phyloP scores from a whole-genome alignment of 345 rosid species.

The Lumnitzera racemosa region DNA sequence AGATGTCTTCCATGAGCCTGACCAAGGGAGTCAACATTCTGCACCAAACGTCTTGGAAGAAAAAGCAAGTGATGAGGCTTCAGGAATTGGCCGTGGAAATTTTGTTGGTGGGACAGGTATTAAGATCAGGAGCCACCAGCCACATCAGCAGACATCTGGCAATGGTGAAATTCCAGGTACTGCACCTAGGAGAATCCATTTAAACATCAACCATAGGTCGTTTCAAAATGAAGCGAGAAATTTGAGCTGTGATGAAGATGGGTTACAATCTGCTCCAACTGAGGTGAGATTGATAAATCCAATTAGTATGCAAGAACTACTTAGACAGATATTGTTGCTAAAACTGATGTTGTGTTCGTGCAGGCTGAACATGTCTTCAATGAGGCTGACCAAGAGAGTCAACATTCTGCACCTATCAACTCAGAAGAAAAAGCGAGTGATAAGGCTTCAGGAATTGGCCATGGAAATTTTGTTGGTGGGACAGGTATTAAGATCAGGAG shows the following conservation, averaged over 20 bases:
- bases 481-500: conserved; percentile 45
- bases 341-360: not conserved
- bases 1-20: not conserved
- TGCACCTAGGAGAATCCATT: conserved; percentile 56
- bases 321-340: too few relatives aligned
- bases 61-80: conserved; percentile 18
- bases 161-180: conserved; percentile 37
- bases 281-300: conserved; percentile 28
- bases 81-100: conserved; percentile 16
- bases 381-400: too few relatives aligned
- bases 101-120: conserved; percentile 35
- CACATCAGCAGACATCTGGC: conserved; percentile 19
- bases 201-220: conserved; percentile 18
- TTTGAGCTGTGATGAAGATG: conserved; percentile 6
- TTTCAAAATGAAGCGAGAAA: conserved; percentile 10
- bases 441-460: conserved; percentile 19
- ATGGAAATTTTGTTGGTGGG: conserved; percentile 18
- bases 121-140: conserved; percentile 37
- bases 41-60: conserved; percentile 1
- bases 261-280: conserved; percentile 24
- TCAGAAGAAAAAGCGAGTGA: conserved; percentile 13
- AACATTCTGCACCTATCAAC: not conserved
- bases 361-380: conserved; percentile 6
- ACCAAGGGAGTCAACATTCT: too few relatives aligned
- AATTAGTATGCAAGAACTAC: too few relatives aligned